Evolutionary conservation across 805 yeast genomes (phyloP).

Genomic region (Yarrowia sp.): DNA sequence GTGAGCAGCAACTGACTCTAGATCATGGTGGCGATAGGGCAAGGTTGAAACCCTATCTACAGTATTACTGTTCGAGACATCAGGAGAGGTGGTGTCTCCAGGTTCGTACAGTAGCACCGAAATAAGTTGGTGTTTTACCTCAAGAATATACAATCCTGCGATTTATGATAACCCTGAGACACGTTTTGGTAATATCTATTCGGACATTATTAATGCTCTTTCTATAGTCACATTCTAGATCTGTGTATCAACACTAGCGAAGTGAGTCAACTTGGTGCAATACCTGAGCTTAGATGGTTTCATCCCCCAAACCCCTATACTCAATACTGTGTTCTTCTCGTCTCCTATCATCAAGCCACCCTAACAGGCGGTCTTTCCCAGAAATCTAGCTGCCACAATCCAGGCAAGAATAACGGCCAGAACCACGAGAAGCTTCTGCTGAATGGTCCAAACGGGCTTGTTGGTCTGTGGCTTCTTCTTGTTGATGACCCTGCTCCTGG

Average conservation of each 20-base stretch:
- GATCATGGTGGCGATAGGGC: not conserved
- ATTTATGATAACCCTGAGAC: not conserved
- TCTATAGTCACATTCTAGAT: not conserved
- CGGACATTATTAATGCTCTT: not conserved
- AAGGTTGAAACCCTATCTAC: conserved; percentile 3
- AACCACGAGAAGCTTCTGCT: conserved; percentile 4
- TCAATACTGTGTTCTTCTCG: not conserved
- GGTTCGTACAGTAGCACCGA: no score
- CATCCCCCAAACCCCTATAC: not conserved
- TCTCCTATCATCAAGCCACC: no score
- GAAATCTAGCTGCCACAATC: conserved; percentile 12
- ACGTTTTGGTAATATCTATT: not conserved
- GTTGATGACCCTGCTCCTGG: not conserved
- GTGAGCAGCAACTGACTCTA: not conserved
- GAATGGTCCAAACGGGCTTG: not conserved
- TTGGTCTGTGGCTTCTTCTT: not conserved
- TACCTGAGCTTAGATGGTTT: not conserved
- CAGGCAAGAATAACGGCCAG: conserved; percentile 14
- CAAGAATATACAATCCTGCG: not conserved
- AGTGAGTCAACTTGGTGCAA: not conserved
- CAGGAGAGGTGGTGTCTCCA: no score
- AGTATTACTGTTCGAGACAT: not conserved
- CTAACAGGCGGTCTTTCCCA: conserved; percentile 22
- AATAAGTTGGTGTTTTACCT: not conserved
- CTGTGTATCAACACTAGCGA: not conserved